Base-by-base conservation (phyloP, 441 rosid genomes). In the Manihot esculenta region DNA sequence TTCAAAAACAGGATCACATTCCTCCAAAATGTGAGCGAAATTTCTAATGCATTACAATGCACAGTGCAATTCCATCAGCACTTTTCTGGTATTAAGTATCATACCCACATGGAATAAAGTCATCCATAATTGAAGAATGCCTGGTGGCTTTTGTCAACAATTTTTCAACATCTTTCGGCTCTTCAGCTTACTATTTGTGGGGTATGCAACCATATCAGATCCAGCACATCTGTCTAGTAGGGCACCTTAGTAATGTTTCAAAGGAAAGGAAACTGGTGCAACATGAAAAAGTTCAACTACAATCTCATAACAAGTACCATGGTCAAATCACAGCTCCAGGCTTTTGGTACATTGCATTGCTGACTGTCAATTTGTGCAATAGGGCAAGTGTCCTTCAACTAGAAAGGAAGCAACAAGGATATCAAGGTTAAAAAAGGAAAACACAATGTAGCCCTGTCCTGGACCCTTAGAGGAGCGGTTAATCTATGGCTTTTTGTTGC, bases 131-230 rank as follows among this genome's bases (percentile, higher is more conserved):
- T 62, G 75, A 67, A 72, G 63, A 66, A 12, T 35, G 24, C 62
- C 33, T 64, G 20, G 51, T 64, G 78, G 69, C 73, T 76, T 81
- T 75, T 73, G 82, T 71, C 81, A 66, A 7, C 54, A 77, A 50
- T 74, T 71, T 72, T 26, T 58, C 64, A 47, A 69, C 78, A 70
- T 72, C 71, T 81, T 75, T 74, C 68, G 42, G 38, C 35, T 44
- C 41, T 54, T 23, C 8, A 33, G 23, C 55, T 64, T 47, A 5
- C 15, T 74, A 69, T 72, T 66, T 50, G 76, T 70, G 63, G 81
- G 72, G 72, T 30, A 64, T 56, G 64, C 51, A 38, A 48, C 63
- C 47, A 55, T 42, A 50, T 27, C 51, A 64, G 57, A 11, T 49
- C 69, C 57, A 38, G 57, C 66, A 72, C 64, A 66, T 51, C 64